Conservation (phyloP, 169 alveolate species). For the Eimeria brunetti region DNA sequence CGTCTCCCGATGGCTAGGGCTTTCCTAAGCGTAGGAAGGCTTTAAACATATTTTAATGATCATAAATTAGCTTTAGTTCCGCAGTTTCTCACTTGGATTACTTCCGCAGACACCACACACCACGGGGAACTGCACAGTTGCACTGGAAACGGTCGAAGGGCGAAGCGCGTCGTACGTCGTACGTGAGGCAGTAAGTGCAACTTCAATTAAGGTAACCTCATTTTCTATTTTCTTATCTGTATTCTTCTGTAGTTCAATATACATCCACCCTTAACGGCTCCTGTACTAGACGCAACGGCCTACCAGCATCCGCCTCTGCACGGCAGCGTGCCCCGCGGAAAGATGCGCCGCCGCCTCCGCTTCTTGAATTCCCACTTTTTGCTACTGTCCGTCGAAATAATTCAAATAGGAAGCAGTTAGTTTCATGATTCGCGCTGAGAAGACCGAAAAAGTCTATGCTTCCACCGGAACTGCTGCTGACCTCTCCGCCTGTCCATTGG, state of each 20-base stretch:
- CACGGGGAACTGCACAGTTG: not conserved
- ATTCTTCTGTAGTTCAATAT: not conserved
- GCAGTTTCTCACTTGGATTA: not conserved
- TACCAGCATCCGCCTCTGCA: not conserved
- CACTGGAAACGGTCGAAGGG: not conserved
- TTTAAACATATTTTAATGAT: not conserved
- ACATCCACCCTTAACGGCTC: too few relatives aligned
- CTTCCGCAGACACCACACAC: not conserved
- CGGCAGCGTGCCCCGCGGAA: not conserved
- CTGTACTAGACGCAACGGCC: not conserved
- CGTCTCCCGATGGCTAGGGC: conserved; percentile 23
- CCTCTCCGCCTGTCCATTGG: not conserved
- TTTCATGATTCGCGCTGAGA: not conserved
- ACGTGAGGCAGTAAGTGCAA: not conserved
- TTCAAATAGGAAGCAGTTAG: not conserved
- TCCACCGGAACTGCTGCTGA: not conserved
- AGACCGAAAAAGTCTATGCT: not conserved
- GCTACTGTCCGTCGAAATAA: not conserved
- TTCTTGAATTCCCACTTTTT: not conserved
- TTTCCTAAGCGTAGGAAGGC: too few relatives aligned
- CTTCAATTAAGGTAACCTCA: not conserved
- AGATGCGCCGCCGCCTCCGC: too few relatives aligned
- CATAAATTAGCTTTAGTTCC: not conserved
- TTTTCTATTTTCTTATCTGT: not conserved
- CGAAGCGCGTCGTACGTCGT: not conserved